Percentiles rank a stretch among this genome's conserved stretches.
Evolutionary conservation across 2,329 filamentous ascomycete species (phyloP).

Genomic region (Penicillium brasilianum): DNA sequence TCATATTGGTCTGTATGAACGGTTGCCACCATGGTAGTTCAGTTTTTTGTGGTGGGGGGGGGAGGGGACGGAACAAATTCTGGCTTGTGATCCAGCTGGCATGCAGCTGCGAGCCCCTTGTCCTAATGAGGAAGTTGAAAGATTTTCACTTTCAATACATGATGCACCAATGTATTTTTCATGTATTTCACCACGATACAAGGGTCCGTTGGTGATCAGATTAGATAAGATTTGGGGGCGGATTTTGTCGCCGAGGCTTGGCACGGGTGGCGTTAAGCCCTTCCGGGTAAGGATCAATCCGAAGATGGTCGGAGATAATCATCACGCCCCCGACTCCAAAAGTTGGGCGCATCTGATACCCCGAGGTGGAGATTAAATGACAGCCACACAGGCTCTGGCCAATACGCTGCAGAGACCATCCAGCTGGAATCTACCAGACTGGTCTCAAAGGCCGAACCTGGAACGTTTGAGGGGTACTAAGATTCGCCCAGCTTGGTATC

Average conservation of each 20-base stretch:
- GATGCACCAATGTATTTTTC: background rate
- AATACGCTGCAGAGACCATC: background rate
- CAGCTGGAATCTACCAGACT: background rate
- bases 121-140: background rate
- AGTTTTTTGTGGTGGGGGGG: no score
- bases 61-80: no score
- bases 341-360: background rate
- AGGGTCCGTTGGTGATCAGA: background rate
- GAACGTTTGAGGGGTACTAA: background rate
- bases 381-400: background rate
- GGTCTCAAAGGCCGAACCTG: background rate
- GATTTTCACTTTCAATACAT: background rate
- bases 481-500: background rate
- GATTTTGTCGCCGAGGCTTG: background rate
- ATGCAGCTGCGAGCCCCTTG: background rate
- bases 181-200: background rate
- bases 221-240: background rate
- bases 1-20: background rate
- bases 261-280: background rate
- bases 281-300: background rate
- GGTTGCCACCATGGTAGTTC: no score
- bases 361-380: background rate
- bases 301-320: background rate
- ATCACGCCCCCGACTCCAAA: background rate
- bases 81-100: background rate